Conservation (phyloP, 768 basidiomycete species). For the Russula abietina region DNA sequence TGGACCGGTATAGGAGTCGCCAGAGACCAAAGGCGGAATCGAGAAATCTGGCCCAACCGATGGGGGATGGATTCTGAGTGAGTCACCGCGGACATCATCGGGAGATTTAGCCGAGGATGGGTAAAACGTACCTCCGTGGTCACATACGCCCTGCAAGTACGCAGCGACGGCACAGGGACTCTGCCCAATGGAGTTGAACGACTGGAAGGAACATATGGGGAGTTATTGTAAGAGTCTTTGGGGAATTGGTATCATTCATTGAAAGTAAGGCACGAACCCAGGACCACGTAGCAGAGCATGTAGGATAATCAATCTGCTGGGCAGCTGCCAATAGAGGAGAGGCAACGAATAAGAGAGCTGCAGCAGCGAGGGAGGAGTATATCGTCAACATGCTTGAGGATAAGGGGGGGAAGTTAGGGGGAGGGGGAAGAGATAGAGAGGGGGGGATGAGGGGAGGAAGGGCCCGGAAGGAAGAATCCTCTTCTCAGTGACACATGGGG, state of each 20-base stretch:
- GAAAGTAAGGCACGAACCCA: constrained; percentile 2
- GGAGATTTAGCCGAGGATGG: neutral
- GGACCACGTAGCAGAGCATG: neutral
- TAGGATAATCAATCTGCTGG: neutral
- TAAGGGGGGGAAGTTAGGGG: neutral
- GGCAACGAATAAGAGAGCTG: neutral
- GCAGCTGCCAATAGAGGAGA: neutral
- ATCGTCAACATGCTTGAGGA: neutral
- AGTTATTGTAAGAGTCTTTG: neutral
- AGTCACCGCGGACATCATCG: neutral
- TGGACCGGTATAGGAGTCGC: constrained; percentile 12
- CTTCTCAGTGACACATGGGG: neutral
- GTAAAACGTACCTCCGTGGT: constrained; percentile 7
- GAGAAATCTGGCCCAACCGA: neutral
- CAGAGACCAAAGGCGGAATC: neutral
- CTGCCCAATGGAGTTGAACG: constrained; percentile 14
- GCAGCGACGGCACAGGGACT: constrained; percentile 6
- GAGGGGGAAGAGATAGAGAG: neutral
- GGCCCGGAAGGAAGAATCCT: neutral
- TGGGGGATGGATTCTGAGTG: neutral
- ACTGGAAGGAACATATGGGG: neutral
- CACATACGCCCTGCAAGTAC: constrained; percentile 4
- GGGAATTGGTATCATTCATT: neutral
- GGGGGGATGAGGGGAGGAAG: neutral
- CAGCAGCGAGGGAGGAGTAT: neutral